Evolutionary conservation across 331 rosid genomes (phyloP).

Genomic region (Dryas integrifolia): DNA sequence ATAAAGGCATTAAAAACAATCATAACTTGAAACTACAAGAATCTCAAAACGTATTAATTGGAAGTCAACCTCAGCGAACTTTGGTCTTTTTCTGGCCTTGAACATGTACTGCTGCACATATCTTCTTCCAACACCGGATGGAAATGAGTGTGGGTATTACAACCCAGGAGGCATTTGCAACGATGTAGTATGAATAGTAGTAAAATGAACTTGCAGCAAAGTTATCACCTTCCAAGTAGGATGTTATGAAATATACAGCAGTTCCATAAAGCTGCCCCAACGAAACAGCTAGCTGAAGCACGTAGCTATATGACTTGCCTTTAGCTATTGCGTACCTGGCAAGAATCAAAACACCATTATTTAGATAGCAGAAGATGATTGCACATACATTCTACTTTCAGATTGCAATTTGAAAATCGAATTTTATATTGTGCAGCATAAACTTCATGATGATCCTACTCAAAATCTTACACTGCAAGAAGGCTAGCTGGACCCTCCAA

Average conservation of each 20-base stretch:
- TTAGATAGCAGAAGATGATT: neutral
- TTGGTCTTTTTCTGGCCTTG: conserved; percentile 65
- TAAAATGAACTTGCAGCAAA: conserved; percentile 55
- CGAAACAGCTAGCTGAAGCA: conserved; percentile 81
- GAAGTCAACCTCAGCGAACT: conserved; percentile 45
- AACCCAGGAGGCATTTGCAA: conserved; percentile 71
- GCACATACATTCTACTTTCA: neutral
- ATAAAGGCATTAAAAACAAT: neutral
- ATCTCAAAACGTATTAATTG: neutral
- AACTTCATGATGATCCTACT: neutral
- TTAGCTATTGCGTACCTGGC: conserved; percentile 75
- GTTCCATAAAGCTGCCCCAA: conserved; percentile 85
- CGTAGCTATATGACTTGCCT: conserved; percentile 70
- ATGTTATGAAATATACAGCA: conserved; percentile 62
- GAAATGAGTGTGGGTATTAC: conserved; percentile 63
- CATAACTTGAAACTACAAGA: neutral
- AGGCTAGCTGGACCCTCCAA: conserved; percentile 83
- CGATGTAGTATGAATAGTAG: conserved; percentile 73
- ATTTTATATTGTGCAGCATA: neutral
- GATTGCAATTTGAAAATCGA: neutral
- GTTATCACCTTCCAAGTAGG: conserved; percentile 73
- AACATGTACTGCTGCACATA: conserved; percentile 44
- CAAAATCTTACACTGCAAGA: conserved; percentile 66
- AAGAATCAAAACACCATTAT: neutral
- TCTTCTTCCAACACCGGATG: conserved; percentile 75